A percentile compares a stretch with the other conserved stretches of the same genome.
Evolutionary conservation across 352 stramenopile species (phyloP).

Genomic region (Globisporangium paroecandrum): DNA sequence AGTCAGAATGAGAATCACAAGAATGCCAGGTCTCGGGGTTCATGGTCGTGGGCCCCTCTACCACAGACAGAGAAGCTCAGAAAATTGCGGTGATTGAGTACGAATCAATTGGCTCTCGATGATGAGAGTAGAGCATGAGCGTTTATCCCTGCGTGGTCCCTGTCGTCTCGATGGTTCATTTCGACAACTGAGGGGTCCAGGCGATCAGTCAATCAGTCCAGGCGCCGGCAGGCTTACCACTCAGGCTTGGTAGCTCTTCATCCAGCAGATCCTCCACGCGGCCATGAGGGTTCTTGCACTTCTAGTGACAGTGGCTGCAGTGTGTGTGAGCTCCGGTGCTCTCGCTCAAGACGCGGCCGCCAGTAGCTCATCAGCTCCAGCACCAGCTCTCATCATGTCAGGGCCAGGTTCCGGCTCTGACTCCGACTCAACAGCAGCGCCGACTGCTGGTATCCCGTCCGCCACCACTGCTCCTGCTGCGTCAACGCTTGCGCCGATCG

Average conservation of each 20-base stretch:
- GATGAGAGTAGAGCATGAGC: neutral
- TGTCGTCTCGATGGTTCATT: neutral
- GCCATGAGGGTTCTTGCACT: neutral
- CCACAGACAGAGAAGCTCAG: neutral
- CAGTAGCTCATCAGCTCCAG: neutral
- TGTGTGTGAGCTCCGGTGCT: neutral
- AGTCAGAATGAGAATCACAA: neutral
- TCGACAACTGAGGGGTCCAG: neutral
- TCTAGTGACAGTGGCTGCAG: neutral
- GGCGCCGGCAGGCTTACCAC: neutral
- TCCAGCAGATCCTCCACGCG: neutral
- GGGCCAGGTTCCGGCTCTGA: neutral
- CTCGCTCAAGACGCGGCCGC: neutral
- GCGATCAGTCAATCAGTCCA: too few species aligned
- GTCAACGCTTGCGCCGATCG: constrained; percentile 27
- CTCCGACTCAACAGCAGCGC: neutral
- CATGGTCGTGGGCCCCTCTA: neutral
- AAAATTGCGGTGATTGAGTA: neutral
- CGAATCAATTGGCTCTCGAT: neutral
- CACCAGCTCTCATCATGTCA: neutral
- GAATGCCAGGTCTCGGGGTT: neutral
- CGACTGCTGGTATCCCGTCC: neutral
- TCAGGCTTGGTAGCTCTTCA: neutral
- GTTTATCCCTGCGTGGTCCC: neutral
- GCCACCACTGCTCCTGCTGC: constrained; percentile 18